These are phyloP conservation scores for Plantago elongata DNA, from an alignment of 257 asterid species.

Conservation along the genomic window DNA sequence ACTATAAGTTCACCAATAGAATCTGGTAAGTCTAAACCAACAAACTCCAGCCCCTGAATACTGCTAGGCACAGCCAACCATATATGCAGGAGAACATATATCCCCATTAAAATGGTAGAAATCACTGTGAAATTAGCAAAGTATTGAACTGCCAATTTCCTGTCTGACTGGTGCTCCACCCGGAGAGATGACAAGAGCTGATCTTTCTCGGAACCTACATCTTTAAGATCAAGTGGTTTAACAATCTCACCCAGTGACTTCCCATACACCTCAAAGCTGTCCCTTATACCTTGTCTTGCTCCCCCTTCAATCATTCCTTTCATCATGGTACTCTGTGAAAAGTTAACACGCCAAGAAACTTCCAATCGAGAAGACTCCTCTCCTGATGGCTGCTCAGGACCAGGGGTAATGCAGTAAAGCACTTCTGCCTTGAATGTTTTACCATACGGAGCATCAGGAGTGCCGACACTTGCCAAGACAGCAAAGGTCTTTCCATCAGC, in stretches of 20 bases:
- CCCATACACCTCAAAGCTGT: conserved; percentile 70
- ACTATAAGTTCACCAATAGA: conserved; percentile 89
- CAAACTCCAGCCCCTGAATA: conserved; percentile 92
- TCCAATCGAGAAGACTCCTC: conserved; percentile 67
- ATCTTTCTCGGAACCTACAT: conserved; percentile 76
- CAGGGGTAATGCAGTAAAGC: conserved; percentile 75
- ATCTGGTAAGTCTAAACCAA: conserved; percentile 95
- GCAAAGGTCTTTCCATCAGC: conserved; percentile 73
- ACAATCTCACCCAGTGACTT: conserved; percentile 62
- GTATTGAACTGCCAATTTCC: conserved; percentile 84
- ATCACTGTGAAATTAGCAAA: conserved; percentile 78
- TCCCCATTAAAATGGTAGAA: conserved; percentile 55
- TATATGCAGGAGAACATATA: conserved; percentile 68
- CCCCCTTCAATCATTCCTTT: conserved; percentile 94
- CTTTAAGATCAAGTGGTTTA: conserved; percentile 72
- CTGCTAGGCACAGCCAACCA: conserved; percentile 64
- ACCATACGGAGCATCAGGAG: conserved; percentile 98
- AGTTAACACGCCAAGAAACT: conserved; percentile 88
- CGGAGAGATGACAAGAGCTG: conserved; percentile 83
- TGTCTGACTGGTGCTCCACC: conserved; percentile 69
- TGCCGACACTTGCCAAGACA: conserved; percentile 62
- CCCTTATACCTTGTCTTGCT: conserved; percentile 86
- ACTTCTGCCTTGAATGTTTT: conserved; percentile 68
- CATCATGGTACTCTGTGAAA: conserved; percentile 89
- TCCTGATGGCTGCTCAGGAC: conserved; percentile 88